Conservation (phyloP, 139 green algal species). For the Desmodesmus armatus region DNA sequence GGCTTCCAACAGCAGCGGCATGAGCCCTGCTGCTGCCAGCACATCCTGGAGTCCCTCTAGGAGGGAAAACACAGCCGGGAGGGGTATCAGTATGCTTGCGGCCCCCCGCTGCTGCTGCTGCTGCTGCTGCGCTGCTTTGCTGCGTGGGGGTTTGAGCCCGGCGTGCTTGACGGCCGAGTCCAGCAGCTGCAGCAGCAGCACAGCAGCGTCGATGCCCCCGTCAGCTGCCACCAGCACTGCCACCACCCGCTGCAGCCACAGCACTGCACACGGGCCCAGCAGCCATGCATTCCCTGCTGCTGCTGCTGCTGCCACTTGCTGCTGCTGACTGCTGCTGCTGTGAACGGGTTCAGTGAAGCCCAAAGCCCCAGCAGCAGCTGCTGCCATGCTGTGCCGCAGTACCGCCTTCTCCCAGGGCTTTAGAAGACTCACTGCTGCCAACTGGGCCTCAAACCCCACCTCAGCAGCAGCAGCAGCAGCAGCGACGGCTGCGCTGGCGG, state of each 20-base stretch:
- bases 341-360: background rate
- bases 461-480: background rate
- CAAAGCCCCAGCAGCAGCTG: background rate
- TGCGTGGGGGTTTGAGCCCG: background rate
- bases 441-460: background rate
- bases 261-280: background rate
- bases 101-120: constrained; percentile 27
- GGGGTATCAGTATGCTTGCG: background rate
- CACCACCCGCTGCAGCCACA: constrained; percentile 23
- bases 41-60: constrained; percentile 35
- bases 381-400: constrained; percentile 13
- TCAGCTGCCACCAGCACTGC: constrained; percentile 23
- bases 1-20: constrained; percentile 38
- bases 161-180: background rate
- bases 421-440: constrained; percentile 8
- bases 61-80: background rate
- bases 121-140: constrained; percentile 9
- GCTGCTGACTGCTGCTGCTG: constrained; percentile 4
- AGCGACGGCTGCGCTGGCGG: no score
- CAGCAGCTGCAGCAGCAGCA: constrained; percentile 35
- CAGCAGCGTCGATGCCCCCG: background rate
- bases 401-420: constrained; percentile 32
- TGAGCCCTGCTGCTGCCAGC: constrained; percentile 20
- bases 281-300: background rate
- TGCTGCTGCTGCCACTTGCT: constrained; percentile 6